These are phyloP conservation scores for Aspergillus sp. DNA, from an alignment of 2,329 filamentous ascomycete genomes.

Conservation along the genomic window DNA sequence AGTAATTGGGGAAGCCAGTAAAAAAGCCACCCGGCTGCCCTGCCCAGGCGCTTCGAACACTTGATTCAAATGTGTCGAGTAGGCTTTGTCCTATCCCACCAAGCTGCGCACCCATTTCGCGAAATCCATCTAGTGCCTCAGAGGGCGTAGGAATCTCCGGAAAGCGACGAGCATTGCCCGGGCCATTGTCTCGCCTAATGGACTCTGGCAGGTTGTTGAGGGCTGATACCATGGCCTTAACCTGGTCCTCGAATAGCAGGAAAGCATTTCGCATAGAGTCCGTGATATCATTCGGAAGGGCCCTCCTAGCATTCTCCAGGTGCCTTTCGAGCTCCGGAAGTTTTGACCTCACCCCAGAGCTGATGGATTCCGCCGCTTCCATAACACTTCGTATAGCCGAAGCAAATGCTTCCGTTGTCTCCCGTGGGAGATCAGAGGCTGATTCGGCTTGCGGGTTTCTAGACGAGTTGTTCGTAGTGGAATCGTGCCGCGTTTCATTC, in stretches of 20 bases:
- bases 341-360: conserved; percentile 36
- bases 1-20: neutral
- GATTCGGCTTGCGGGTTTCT: conserved; percentile 12
- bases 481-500: conserved; percentile 16
- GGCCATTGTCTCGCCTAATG: conserved; percentile 26
- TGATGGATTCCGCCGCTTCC: conserved; percentile 34
- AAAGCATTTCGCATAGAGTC: conserved; percentile 37
- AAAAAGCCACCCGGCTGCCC: conserved; percentile 7
- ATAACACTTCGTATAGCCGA: conserved; percentile 35
- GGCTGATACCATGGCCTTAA: conserved; percentile 36
- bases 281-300: conserved; percentile 38
- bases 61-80: conserved; percentile 38
- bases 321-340: conserved; percentile 41
- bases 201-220: conserved; percentile 37
- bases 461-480: conserved; percentile 14
- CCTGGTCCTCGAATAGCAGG: conserved; percentile 35
- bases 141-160: conserved; percentile 36
- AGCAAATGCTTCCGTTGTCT: conserved; percentile 32
- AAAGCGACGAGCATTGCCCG: conserved; percentile 36
- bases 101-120: conserved; percentile 42
- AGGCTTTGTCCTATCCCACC: conserved; percentile 40
- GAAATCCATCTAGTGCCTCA: conserved; percentile 41
- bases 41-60: conserved; percentile 27
- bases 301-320: conserved; percentile 33
- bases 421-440: conserved; percentile 17